Percentiles rank a stretch among this genome's conserved stretches.
phyloP scores from a whole-genome alignment of 257 asterid genomes.

The Perilla frutescens region DNA sequence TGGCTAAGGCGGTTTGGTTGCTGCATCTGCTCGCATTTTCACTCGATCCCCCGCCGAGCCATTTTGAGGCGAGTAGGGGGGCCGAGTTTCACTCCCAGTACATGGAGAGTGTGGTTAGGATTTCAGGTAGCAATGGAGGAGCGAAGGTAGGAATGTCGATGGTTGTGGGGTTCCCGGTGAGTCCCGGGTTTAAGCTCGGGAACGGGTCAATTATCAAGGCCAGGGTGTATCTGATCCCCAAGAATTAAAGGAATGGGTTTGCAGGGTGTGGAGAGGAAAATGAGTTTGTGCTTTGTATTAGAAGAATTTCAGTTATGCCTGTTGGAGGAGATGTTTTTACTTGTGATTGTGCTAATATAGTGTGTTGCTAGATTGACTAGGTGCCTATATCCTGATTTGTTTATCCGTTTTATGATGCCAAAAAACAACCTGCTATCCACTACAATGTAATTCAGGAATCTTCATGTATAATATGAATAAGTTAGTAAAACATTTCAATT shows the following conservation, averaged over 20 bases:
- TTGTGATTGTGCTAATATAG: constrained; percentile 17
- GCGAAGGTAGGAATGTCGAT: constrained; percentile 54
- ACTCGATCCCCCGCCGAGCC: constrained; percentile 85
- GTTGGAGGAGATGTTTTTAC: constrained; percentile 30
- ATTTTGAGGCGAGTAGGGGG: constrained; percentile 85
- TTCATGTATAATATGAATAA: neutral
- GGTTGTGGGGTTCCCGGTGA: constrained; percentile 89
- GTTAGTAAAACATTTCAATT: neutral
- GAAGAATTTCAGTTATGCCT: constrained; percentile 17
- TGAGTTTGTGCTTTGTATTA: constrained; percentile 26
- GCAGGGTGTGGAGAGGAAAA: too few species aligned
- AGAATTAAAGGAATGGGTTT: constrained; percentile 38
- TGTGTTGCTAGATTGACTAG: constrained; percentile 14
- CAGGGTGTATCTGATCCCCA: constrained; percentile 80
- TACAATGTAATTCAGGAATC: constrained; percentile 4
- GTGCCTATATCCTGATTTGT: neutral
- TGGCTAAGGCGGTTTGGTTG: constrained; percentile 93
- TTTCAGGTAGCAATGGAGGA: constrained; percentile 49
- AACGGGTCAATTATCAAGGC: constrained; percentile 78
- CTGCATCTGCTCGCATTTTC: constrained; percentile 93
- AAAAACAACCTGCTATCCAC: too few species aligned
- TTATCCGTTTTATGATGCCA: neutral
- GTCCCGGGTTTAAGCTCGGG: constrained; percentile 94
- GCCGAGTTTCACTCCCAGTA: constrained; percentile 90
- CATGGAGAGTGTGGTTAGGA: constrained; percentile 87